Evolutionary conservation across 306 rosid genomes (phyloP), one percentile per base, ranked within the genome.

Genomic region (Cyclanthera cordifolia): DNA sequence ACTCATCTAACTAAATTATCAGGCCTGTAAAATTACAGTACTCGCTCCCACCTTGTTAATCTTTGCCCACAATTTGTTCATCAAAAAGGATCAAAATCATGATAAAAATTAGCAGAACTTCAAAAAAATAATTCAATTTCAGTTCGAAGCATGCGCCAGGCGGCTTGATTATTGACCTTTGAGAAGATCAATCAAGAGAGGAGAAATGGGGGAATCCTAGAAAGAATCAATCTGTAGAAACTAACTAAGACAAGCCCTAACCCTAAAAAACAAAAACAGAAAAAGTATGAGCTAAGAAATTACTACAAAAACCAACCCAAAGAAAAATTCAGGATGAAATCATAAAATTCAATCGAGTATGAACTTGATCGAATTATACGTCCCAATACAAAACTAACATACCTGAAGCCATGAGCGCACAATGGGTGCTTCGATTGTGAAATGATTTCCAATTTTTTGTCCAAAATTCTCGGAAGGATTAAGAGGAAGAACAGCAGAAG

Each of bases 371-470:
- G 24, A 14, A 57, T 14, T 32, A 2, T 0, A 37, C 59, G 41
- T 19, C 32, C 45, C 43, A 16, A 61, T 10, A 12, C 21, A 25
- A n/a, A 30, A 25, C 24, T 16, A 15, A 48, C 72, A 21, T 54
- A 88, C 97, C 97, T 73, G 97, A 84, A 67, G 94, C 88, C 97
- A 88, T 90, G 73, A 58, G 43, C n/a, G 64, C 10, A 65, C 72
- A 67, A 47, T 14, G 70, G 70, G 45, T 24, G 0, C 19, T 11
- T 4, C 37, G 1, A 1, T 25, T 15, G 39, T 7, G 23, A 2
- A 67, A 51, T 7, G 55, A 43, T 8, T 13, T 65, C 51, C 55
- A 30, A 61, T 27, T 32, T 15, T 17, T 56, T 25, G 58, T 34
- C n/a, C 57, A 65, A 72, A 53, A 53, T 76, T 76, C 54, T 32